A percentile compares a stretch with the other conserved stretches of the same genome.
Conservation (phyloP, 2,329 filamentous ascomycete genomes). For the Stagonosporopsis tanaceti region DNA sequence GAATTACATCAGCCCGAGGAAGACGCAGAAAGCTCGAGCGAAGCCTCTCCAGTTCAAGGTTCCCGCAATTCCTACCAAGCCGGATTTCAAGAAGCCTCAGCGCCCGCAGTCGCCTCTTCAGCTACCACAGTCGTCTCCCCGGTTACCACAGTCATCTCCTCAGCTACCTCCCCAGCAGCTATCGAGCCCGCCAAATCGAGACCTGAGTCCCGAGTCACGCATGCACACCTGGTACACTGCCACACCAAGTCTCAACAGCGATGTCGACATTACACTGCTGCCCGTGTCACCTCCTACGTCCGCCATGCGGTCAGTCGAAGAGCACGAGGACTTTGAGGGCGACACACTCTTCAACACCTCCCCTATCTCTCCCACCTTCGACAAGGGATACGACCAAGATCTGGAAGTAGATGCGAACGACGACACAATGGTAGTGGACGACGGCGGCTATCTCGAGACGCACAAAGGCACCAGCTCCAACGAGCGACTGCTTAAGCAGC, state of each 20-base stretch:
- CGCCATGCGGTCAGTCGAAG: conserved; percentile 15
- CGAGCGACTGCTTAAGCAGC: conserved; percentile 29
- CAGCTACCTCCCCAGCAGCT: conserved; percentile 1
- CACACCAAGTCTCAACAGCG: conserved; percentile 30
- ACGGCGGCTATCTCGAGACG: conserved; percentile 38
- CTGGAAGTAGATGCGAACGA: conserved; percentile 48
- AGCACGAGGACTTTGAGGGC: conserved; percentile 36
- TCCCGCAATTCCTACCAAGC: conserved; percentile 31
- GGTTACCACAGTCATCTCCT: neutral
- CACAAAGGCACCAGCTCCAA: conserved; percentile 33
- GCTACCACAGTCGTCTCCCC: neutral
- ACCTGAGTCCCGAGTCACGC: conserved; percentile 46
- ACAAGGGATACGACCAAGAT: conserved; percentile 22
- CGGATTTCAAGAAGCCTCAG: conserved; percentile 8
- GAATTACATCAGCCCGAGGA: conserved; percentile 54
- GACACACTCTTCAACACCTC: conserved; percentile 35
- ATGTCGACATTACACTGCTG: conserved; percentile 34
- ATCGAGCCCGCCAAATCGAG: conserved; percentile 21
- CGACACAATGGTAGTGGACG: conserved; percentile 46
- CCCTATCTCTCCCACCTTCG: conserved; percentile 11
- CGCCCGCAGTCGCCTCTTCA: neutral
- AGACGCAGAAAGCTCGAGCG: conserved; percentile 47
- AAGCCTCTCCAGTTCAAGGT: conserved; percentile 51
- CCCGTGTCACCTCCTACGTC: conserved; percentile 46
- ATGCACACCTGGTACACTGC: conserved; percentile 35